Evolutionary conservation across 257 asterid genomes (phyloP).

Genomic region (Lavandula angustifolia): DNA sequence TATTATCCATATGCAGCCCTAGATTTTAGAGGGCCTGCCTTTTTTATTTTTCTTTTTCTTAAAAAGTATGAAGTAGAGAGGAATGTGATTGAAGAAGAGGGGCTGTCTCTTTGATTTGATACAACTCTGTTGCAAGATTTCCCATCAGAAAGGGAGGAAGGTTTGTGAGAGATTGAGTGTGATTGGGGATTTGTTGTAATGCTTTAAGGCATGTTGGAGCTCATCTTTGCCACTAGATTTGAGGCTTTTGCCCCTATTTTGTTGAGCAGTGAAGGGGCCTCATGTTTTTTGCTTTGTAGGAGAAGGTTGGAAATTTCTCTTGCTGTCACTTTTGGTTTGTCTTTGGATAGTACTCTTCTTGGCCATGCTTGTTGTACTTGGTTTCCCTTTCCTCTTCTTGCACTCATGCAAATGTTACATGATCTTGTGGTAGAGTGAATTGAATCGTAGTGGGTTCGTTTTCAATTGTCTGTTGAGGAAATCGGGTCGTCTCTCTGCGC

Average conservation of each 20-base stretch:
- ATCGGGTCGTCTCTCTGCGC: too few relatives aligned
- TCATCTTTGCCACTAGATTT: constrained; percentile 18
- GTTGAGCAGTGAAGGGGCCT: constrained; percentile 23
- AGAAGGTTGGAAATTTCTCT: constrained; percentile 19
- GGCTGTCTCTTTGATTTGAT: constrained; percentile 52
- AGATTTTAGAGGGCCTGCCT: constrained; percentile 55
- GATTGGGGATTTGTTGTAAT: constrained; percentile 52
- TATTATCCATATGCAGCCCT: constrained; percentile 52
- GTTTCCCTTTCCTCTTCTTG: too few relatives aligned
- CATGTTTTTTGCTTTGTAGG: not conserved
- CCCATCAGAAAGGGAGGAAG: constrained; percentile 29
- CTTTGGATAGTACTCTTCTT: too few relatives aligned
- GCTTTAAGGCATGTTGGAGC: constrained; percentile 37
- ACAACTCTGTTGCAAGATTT: constrained; percentile 42
- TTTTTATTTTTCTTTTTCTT: constrained; percentile 25
- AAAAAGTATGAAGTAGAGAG: constrained; percentile 17
- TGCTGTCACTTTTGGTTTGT: constrained; percentile 11
- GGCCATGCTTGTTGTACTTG: too few relatives aligned
- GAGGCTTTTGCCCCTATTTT: constrained; percentile 15
- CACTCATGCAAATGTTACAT: too few relatives aligned
- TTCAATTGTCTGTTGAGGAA: too few relatives aligned
- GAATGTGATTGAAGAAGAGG: constrained; percentile 28
- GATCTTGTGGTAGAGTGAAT: too few relatives aligned
- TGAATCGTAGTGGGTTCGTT: too few relatives aligned
- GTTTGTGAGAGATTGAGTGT: constrained; percentile 38